Conservation (phyloP, 352 stramenopile genomes). For the Aphanomyces stellatus region DNA sequence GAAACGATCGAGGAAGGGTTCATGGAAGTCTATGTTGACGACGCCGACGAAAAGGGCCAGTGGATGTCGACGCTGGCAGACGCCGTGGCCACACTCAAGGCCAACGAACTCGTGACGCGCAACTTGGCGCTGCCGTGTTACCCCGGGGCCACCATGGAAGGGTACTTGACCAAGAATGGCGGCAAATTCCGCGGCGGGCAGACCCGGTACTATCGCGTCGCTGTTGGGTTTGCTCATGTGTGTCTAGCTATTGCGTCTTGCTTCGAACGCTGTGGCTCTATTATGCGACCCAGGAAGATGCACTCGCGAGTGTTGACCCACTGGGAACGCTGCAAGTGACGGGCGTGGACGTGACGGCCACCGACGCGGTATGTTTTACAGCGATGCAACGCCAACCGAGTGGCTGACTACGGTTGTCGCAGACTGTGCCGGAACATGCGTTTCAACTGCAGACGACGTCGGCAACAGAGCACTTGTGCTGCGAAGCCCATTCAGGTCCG, state of each 20-base stretch:
- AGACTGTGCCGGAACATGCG: conserved; percentile 14
- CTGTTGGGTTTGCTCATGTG: background rate
- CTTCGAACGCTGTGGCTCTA: conserved; percentile 61
- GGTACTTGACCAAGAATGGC: conserved; percentile 34
- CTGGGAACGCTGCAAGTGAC: conserved; percentile 52
- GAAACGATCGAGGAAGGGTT: conserved; percentile 51
- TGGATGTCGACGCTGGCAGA: conserved; percentile 24
- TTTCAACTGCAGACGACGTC: background rate
- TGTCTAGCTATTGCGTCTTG: conserved; percentile 49
- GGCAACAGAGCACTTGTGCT: background rate
- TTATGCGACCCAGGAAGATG: conserved; percentile 57
- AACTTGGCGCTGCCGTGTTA: conserved; percentile 52
- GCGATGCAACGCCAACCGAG: background rate
- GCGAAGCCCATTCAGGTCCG: conserved; percentile 7
- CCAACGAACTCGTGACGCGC: conserved; percentile 22
- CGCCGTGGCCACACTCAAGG: background rate
- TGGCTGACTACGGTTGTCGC: background rate
- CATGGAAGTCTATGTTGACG: conserved; percentile 29
- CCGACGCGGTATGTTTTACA: background rate
- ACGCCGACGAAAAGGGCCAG: background rate
- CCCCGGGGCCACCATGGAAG: conserved; percentile 53
- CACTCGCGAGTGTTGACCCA: conserved; percentile 28
- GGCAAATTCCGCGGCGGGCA: background rate
- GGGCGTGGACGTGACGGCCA: conserved; percentile 20
- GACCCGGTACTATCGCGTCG: background rate